Percentiles rank a stretch among this genome's conserved stretches.
phyloP scores from a whole-genome alignment of 2,329 filamentous ascomycete species.

The Chrysosporium keratinophilum region DNA sequence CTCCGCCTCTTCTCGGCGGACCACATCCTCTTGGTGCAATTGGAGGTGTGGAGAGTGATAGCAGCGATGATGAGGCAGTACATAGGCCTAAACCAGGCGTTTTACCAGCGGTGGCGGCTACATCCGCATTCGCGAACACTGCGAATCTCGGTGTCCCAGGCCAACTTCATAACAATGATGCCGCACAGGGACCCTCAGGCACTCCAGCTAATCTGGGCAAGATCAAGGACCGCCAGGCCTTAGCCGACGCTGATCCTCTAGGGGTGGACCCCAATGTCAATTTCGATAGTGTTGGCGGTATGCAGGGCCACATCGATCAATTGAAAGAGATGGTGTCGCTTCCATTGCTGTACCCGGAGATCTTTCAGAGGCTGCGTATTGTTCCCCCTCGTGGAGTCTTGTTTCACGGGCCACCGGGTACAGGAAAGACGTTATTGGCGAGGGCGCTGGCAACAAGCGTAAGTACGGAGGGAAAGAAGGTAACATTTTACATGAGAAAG shows the following conservation, averaged over 20 bases:
- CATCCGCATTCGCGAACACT: slow-evolving; percentile 42
- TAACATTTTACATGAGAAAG: slow-evolving; percentile 99
- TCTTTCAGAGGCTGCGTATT: slow-evolving; percentile 83
- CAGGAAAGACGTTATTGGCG: slow-evolving; percentile 93
- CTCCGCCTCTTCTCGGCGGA: slow-evolving; percentile 60
- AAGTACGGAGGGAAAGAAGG: slow-evolving; percentile 78
- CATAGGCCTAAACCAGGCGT: slow-evolving; percentile 52
- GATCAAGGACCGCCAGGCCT: slow-evolving; percentile 80
- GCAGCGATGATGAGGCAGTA: slow-evolving; percentile 82
- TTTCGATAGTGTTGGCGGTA: slow-evolving; percentile 85
- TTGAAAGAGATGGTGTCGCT: slow-evolving; percentile 98
- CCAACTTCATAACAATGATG: slow-evolving; percentile 49
- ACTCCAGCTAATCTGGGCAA: slow-evolving; percentile 79
- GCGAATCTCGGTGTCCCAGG: slow-evolving; percentile 44
- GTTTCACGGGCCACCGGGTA: slow-evolving; percentile 94
- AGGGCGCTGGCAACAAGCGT: slow-evolving; percentile 85
- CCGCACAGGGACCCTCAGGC: slow-evolving; percentile 46
- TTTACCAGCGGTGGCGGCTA: slow-evolving; percentile 55
- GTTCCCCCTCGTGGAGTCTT: slow-evolving; percentile 89
- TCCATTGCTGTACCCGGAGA: slow-evolving; percentile 85
- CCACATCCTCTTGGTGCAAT: slow-evolving; percentile 58
- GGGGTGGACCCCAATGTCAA: slow-evolving; percentile 87
- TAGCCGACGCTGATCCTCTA: slow-evolving; percentile 88
- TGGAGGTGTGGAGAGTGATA: slow-evolving; percentile 82
- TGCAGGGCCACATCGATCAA: slow-evolving; percentile 90